Evolutionary conservation across 2,329 filamentous ascomycete genomes (phyloP).

Genomic region (Gliomastix tumulicola): DNA sequence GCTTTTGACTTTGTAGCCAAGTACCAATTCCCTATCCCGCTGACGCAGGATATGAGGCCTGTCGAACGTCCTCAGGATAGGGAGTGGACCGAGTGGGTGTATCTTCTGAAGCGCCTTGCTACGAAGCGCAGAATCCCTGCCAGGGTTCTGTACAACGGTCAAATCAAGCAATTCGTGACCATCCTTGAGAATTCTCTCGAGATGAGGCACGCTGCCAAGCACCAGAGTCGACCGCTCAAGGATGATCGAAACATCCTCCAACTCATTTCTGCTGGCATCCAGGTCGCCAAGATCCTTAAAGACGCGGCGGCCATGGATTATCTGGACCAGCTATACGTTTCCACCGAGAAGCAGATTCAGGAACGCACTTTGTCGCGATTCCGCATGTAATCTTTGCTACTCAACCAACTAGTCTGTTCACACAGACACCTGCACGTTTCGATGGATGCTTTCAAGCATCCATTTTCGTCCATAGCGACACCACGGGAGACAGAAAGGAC

Average conservation of each 20-base stretch:
- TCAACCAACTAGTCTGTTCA: slow-evolving; percentile 20
- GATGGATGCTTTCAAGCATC: background rate
- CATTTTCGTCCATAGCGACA: too few relatives aligned
- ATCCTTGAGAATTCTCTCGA: slow-evolving; percentile 83
- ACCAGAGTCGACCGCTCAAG: slow-evolving; percentile 76
- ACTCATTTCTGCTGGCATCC: slow-evolving; percentile 78
- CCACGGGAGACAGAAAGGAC: slow-evolving; percentile 1
- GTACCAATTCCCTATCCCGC: slow-evolving; percentile 82
- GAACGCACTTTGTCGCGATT: slow-evolving; percentile 46
- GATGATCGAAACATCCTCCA: slow-evolving; percentile 86
- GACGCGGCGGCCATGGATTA: slow-evolving; percentile 79
- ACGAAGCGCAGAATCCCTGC: slow-evolving; percentile 83
- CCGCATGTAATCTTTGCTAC: slow-evolving; percentile 8
- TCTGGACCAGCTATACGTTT: slow-evolving; percentile 73
- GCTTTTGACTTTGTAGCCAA: slow-evolving; percentile 88
- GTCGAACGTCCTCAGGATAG: slow-evolving; percentile 68
- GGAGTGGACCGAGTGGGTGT: slow-evolving; percentile 91
- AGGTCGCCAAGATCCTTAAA: slow-evolving; percentile 82
- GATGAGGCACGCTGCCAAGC: slow-evolving; percentile 79
- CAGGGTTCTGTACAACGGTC: slow-evolving; percentile 76
- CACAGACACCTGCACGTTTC: slow-evolving; percentile 9
- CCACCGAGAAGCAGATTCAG: slow-evolving; percentile 73
- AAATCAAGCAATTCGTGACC: slow-evolving; percentile 87
- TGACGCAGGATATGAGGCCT: slow-evolving; percentile 75
- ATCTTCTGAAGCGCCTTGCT: slow-evolving; percentile 75